phyloP scores from a whole-genome alignment of 225 moss, liverwort and hornwort genomes.

The Pleurozium schreberi region DNA sequence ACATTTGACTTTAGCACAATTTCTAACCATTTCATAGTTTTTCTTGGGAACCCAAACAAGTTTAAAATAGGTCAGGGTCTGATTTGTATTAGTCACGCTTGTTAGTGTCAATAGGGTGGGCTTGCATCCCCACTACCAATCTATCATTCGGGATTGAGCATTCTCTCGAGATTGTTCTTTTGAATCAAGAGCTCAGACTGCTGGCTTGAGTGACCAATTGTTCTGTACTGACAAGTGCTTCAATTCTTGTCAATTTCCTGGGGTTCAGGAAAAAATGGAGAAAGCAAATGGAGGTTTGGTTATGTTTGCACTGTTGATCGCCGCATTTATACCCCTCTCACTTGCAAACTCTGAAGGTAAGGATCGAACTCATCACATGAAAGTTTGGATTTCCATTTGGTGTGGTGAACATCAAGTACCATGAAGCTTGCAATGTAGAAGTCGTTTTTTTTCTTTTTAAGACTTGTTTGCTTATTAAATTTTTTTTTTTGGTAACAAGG shows the following conservation, averaged over 20 bases:
- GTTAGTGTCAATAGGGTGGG: not conserved
- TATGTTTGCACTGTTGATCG: conserved; percentile 6
- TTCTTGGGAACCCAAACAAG: too few species aligned
- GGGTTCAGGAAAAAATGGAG: conserved; percentile 9
- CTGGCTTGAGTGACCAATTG: not conserved
- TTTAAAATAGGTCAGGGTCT: not conserved
- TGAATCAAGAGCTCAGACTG: not conserved
- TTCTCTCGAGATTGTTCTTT: too few species aligned
- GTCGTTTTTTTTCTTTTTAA: too few species aligned
- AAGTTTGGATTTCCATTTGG: not conserved
- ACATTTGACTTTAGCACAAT: not conserved
- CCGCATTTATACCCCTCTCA: conserved; percentile 6
- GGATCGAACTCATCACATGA: not conserved
- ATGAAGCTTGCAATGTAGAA: too few species aligned
- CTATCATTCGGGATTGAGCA: not conserved
- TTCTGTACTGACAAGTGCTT: not conserved
- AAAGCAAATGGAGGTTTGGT: not conserved
- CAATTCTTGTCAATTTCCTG: not conserved
- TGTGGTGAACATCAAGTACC: not conserved
- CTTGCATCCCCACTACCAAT: not conserved
- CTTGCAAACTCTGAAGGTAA: conserved; percentile 39
- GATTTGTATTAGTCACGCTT: not conserved
- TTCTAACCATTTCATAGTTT: not conserved
- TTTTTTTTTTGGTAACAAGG: not conserved
- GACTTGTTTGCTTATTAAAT: not conserved